These are phyloP conservation scores for Curvularia spicifera DNA, from an alignment of 2,329 filamentous ascomycete species.

Conservation along the genomic window DNA sequence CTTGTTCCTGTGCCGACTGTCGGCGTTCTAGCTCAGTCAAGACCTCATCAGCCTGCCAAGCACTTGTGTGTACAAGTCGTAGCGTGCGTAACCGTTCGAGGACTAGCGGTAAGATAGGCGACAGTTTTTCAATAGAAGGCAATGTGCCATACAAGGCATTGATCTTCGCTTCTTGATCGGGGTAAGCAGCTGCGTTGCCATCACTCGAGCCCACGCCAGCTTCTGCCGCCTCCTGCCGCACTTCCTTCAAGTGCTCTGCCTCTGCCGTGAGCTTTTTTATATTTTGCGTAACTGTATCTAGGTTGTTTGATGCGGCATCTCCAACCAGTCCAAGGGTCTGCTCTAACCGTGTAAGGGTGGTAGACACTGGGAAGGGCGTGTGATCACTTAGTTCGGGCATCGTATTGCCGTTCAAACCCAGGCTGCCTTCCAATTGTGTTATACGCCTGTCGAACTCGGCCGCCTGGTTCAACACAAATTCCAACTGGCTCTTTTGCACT, in stretches of 20 bases:
- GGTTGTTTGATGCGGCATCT: conserved; percentile 72
- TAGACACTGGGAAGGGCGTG: conserved; percentile 71
- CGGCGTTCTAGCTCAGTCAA: conserved; percentile 77
- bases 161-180: conserved; percentile 83
- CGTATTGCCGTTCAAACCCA: conserved; percentile 77
- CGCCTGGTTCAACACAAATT: conserved; percentile 75
- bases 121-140: conserved; percentile 83
- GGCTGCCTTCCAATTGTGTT: conserved; percentile 75
- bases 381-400: conserved; percentile 65
- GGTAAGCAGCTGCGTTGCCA: conserved; percentile 50
- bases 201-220: conserved; percentile 17
- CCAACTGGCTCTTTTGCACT: conserved; percentile 42
- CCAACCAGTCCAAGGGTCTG: conserved; percentile 79
- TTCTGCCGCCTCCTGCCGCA: conserved; percentile 38
- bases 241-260: conserved; percentile 72
- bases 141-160: conserved; percentile 89
- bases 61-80: conserved; percentile 83
- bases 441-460: conserved; percentile 88
- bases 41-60: conserved; percentile 78
- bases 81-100: conserved; percentile 86
- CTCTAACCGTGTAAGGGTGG: conserved; percentile 79
- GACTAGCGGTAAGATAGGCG: conserved; percentile 82
- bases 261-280: conserved; percentile 75
- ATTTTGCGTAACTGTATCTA: conserved; percentile 74
- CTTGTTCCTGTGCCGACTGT: conserved; percentile 80